phyloP scores from a whole-genome alignment of 2,329 filamentous ascomycete genomes.

The Aspergillus oerlinghausenensis region DNA sequence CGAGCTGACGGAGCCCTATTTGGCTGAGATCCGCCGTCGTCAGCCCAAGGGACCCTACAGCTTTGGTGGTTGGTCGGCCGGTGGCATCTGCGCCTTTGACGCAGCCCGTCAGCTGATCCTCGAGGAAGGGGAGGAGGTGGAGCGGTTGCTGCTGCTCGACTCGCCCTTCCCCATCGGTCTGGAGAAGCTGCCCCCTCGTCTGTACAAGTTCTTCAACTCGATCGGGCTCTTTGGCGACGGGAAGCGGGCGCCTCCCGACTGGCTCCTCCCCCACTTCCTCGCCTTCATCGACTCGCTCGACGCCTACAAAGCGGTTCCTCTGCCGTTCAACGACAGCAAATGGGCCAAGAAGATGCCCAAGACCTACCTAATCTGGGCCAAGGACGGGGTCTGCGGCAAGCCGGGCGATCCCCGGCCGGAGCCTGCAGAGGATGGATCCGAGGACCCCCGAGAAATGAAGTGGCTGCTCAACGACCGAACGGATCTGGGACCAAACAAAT shows the following conservation, averaged over 20 bases:
- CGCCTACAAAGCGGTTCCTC: constrained; percentile 36
- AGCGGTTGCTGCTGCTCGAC: constrained; percentile 61
- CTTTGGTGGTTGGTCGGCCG: constrained; percentile 71
- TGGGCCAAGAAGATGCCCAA: constrained; percentile 36
- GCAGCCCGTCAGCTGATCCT: constrained; percentile 56
- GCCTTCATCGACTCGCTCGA: constrained; percentile 47
- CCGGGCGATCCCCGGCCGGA: constrained; percentile 38
- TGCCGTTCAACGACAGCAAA: constrained; percentile 26
- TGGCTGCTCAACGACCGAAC: constrained; percentile 47
- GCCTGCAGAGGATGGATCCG: constrained; percentile 33
- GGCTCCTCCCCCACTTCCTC: constrained; percentile 50
- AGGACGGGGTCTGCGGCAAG: constrained; percentile 44
- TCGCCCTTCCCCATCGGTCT: constrained; percentile 63
- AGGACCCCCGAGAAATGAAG: constrained; percentile 46
- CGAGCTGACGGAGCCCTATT: constrained; percentile 34
- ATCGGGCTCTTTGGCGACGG: constrained; percentile 46
- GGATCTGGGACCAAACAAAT: constrained; percentile 46
- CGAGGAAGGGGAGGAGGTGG: constrained; percentile 53
- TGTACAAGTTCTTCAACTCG: constrained; percentile 48
- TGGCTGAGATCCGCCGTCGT: constrained; percentile 44
- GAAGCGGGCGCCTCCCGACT: constrained; percentile 41
- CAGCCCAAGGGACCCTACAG: constrained; percentile 56
- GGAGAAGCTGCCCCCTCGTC: constrained; percentile 57
- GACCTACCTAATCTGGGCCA: constrained; percentile 46
- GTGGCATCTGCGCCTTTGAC: constrained; percentile 68